Base-by-base conservation (phyloP, 331 rosid species). In the Spiraea crenata region DNA sequence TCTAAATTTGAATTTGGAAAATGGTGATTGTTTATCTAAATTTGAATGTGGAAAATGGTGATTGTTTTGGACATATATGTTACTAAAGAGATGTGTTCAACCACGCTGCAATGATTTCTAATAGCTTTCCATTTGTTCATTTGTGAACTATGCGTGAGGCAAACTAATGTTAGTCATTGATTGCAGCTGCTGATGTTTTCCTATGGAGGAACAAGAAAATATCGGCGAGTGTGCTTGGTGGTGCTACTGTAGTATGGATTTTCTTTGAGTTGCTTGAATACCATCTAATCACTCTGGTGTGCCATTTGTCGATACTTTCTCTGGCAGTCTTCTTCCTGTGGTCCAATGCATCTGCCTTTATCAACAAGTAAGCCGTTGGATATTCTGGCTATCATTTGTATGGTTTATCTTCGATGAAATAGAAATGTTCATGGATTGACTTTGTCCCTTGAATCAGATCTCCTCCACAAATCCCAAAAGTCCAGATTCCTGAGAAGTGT, bases 121-220 rank as follows among this genome's bases (percentile, higher is more conserved):
- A 7, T 8, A 13, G 64, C 41, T 52, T 6, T 17, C 13, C 4
- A 3, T 52, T 40, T 54, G 38, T 13, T 3, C 45, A 35, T 44
- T 44, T 5, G 9, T 70, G 45, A 31, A 69, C 63, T 7, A 55
- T 8, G 51, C 5, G 40, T 5, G 9, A 31, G 0, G 5, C 41
- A 44, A 5, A 31, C 63, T 81, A 73, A 74, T 63, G 49, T 48
- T 7, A 38, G 5, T 77, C 41, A 71, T 76, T 19, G 5, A 16
- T 81, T 78, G 87, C 95, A 93, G 98, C 88, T 76, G 98, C 98
- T 72, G 95, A 93, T 84, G 89, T 93, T 63, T 75, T 93, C 76
- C 84, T 93, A 41, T 93, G 98, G 98, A 89, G 95, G 85, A 85
- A 90, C 79, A 90, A 82, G 87, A 86, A 75, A 68, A 62, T 65